These are phyloP conservation scores for Pythium angustatum DNA, from an alignment of 352 stramenopile species.

Conservation along the genomic window DNA sequence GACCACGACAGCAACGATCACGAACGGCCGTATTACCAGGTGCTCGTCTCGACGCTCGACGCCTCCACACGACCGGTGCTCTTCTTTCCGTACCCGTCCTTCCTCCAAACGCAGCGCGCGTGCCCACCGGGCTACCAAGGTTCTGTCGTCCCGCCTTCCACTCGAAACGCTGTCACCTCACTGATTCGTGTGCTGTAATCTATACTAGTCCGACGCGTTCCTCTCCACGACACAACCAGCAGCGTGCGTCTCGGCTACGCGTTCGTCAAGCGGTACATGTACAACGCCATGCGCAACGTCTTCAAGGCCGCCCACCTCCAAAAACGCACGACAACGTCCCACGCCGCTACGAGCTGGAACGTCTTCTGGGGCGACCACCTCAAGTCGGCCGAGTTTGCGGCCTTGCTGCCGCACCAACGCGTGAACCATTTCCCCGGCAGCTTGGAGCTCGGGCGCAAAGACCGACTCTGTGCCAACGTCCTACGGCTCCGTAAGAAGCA, in stretches of 20 bases:
- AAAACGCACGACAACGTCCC: slow-evolving; percentile 32
- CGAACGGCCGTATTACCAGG: slow-evolving; percentile 33
- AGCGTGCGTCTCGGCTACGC: slow-evolving; percentile 48
- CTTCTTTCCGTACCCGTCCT: slow-evolving; percentile 65
- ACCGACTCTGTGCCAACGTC: slow-evolving; percentile 58
- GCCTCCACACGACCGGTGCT: slow-evolving; percentile 35
- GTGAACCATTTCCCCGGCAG: slow-evolving; percentile 82
- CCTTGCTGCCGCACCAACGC: slow-evolving; percentile 51
- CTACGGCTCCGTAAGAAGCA: slow-evolving; percentile 70
- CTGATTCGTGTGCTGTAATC: not conserved
- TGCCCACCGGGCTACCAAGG: slow-evolving; percentile 69
- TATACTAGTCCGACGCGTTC: slow-evolving; percentile 34
- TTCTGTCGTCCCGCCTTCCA: no score
- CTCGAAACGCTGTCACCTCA: not conserved
- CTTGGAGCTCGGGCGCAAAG: slow-evolving; percentile 79
- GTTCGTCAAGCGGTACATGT: slow-evolving; percentile 75
- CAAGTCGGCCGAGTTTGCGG: slow-evolving; percentile 41
- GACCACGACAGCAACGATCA: not conserved
- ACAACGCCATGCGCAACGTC: slow-evolving; percentile 66
- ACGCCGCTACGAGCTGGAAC: slow-evolving; percentile 48
- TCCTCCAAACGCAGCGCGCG: slow-evolving; percentile 38
- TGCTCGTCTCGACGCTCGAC: slow-evolving; percentile 62
- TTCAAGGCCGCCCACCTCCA: slow-evolving; percentile 47
- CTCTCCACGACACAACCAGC: slow-evolving; percentile 26
- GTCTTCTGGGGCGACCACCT: slow-evolving; percentile 77